phyloP scores from a whole-genome alignment of 176 grass and related monocot species.

The Eleusine coracana region DNA sequence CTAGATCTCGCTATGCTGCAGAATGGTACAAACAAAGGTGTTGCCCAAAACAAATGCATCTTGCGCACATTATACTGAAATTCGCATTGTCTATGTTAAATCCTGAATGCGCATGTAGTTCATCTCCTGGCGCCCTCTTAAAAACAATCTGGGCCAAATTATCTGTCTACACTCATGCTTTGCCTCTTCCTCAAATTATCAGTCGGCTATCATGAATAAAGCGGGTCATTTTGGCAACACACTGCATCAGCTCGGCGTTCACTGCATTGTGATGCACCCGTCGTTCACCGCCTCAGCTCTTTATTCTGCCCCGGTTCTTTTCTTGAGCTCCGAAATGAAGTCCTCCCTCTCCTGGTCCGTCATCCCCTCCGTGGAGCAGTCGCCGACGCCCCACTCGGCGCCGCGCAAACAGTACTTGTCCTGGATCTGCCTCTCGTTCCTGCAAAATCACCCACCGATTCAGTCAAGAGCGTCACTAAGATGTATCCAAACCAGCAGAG shows the following conservation, averaged over 20 bases:
- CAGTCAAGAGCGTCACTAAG: background rate
- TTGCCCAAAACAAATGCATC: background rate
- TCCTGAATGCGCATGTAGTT: background rate
- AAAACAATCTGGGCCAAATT: background rate
- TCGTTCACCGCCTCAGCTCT: background rate
- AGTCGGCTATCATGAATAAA: background rate
- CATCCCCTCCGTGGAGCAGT: constrained; percentile 94
- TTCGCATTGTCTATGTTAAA: background rate
- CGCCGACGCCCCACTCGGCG: constrained; percentile 90
- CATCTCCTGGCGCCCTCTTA: background rate
- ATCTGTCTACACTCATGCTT: background rate
- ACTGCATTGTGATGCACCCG: background rate
- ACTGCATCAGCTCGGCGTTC: no score
- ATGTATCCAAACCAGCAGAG: background rate
- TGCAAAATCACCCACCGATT: constrained; percentile 30
- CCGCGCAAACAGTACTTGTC: constrained; percentile 97
- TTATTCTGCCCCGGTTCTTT: constrained; percentile 60
- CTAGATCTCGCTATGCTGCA: background rate
- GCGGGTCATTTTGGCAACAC: background rate
- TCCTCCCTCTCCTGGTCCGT: constrained; percentile 86
- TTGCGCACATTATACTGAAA: no score
- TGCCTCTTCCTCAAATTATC: background rate
- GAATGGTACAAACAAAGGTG: background rate
- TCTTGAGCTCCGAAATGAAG: constrained; percentile 77
- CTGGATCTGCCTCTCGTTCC: constrained; percentile 75